Conservation (phyloP, 768 basidiomycete genomes). For the Mrakia hoshinonis region DNA sequence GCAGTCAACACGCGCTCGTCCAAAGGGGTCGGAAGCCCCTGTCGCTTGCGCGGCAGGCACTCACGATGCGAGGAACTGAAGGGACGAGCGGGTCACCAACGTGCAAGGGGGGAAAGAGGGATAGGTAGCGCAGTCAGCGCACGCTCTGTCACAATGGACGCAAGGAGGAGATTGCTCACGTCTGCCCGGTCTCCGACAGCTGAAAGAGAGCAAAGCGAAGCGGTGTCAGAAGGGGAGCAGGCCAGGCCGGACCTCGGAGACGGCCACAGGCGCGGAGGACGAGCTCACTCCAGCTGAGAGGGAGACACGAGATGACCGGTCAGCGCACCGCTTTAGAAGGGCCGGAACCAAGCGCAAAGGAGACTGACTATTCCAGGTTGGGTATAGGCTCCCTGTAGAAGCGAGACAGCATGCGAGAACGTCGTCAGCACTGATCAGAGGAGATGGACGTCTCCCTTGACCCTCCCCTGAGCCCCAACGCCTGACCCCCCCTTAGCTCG, state of each 20-base stretch:
- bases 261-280: background rate
- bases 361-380: slow-evolving; percentile 78
- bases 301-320: slow-evolving; percentile 39
- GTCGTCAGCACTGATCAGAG: background rate
- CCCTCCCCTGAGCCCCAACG: background rate
- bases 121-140: background rate
- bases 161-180: slow-evolving; percentile 7
- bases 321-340: slow-evolving; percentile 51
- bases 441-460: background rate
- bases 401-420: background rate
- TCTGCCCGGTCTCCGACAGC: slow-evolving; percentile 29
- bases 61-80: slow-evolving; percentile 63
- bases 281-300: slow-evolving; percentile 6
- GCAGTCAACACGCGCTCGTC: background rate
- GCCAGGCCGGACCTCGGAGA: too few species aligned
- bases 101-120: background rate
- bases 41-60: slow-evolving; percentile 37
- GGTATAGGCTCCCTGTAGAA: slow-evolving; percentile 63
- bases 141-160: too few species aligned
- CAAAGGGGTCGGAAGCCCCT: background rate
- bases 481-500: background rate
- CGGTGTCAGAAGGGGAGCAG: too few species aligned
- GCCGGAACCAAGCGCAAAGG: background rate
- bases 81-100: background rate
- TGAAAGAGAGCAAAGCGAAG: background rate